A percentile compares a stretch with the other conserved stretches of the same genome.
Evolutionary conservation across 768 basidiomycete genomes (phyloP).

Genomic region (Cyclocybe cylindracea): DNA sequence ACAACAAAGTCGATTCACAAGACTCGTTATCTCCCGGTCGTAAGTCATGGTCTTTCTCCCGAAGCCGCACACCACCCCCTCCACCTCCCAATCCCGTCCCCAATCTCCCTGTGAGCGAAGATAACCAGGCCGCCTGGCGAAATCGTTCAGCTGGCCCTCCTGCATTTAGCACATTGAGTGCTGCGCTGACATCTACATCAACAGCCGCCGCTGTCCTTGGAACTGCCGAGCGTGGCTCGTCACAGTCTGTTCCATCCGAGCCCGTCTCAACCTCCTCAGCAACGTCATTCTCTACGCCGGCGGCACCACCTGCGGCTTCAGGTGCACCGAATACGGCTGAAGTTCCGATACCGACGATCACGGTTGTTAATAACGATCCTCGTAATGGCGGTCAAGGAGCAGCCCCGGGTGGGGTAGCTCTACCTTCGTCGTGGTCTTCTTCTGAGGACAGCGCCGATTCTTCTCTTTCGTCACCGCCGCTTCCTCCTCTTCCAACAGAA

Average conservation of each 20-base stretch:
- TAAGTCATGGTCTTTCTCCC: constrained; percentile 35
- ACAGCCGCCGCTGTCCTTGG: constrained; percentile 45
- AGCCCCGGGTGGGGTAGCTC: background rate
- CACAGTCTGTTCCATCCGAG: constrained; percentile 12
- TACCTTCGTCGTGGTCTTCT: background rate
- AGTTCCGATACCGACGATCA: constrained; percentile 24
- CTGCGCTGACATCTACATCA: constrained; percentile 46
- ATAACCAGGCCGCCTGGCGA: constrained; percentile 32
- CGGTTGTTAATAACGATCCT: constrained; percentile 12
- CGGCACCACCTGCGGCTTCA: background rate
- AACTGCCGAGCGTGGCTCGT: constrained; percentile 9
- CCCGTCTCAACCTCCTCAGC: constrained; percentile 10
- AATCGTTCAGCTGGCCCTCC: constrained; percentile 37
- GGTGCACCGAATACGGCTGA: background rate
- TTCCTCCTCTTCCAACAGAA: constrained; percentile 1
- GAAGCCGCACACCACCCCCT: constrained; percentile 38
- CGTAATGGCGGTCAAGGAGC: background rate
- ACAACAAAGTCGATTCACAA: constrained; percentile 21
- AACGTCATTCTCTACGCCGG: background rate
- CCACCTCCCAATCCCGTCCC: constrained; percentile 22
- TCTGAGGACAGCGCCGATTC: background rate
- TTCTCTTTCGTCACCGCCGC: background rate
- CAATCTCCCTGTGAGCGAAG: constrained; percentile 24
- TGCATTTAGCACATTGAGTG: constrained; percentile 45
- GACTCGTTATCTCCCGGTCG: constrained; percentile 22